These are phyloP conservation scores for Volvox africanus DNA, from an alignment of 139 green algal species.

Conservation along the genomic window DNA sequence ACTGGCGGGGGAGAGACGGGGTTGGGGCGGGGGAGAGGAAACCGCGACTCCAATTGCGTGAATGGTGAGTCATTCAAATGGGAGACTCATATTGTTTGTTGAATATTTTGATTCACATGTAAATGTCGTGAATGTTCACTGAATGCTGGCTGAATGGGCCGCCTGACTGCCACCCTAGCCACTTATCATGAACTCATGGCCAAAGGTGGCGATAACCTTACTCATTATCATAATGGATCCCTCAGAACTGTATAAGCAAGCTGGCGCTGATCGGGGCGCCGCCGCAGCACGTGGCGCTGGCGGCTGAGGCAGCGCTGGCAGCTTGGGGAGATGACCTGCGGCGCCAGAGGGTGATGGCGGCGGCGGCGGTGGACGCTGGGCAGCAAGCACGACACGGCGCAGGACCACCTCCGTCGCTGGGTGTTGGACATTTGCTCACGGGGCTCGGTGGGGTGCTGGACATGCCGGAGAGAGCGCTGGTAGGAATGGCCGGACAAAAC, in stretches of 20 bases:
- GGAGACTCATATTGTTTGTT: no score
- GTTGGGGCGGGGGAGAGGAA: no score
- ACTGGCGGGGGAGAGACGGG: no score
- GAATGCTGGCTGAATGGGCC: no score
- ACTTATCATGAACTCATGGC: no score
- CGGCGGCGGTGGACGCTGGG: not conserved
- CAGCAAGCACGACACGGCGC: not conserved
- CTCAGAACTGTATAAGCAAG: not conserved
- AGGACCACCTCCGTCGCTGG: not conserved
- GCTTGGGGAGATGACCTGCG: conserved; percentile 35
- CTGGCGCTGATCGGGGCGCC: conserved; percentile 11
- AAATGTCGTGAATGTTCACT: no score
- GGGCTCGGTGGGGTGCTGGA: not conserved
- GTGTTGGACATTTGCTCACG: conserved; percentile 1
- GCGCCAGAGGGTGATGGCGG: not conserved
- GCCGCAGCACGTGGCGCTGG: conserved; percentile 34
- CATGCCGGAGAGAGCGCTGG: conserved; percentile 7
- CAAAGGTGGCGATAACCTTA: no score
- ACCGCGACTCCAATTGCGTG: no score
- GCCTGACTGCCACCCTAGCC: no score
- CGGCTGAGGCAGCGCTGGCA: conserved; percentile 33
- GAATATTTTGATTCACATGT: no score
- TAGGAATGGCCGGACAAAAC: not conserved
- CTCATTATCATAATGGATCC: no score
- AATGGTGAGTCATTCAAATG: no score